Evolutionary conservation across 1,284 basidiomycete species (phyloP).

Genomic region (Leccinum laetum): DNA sequence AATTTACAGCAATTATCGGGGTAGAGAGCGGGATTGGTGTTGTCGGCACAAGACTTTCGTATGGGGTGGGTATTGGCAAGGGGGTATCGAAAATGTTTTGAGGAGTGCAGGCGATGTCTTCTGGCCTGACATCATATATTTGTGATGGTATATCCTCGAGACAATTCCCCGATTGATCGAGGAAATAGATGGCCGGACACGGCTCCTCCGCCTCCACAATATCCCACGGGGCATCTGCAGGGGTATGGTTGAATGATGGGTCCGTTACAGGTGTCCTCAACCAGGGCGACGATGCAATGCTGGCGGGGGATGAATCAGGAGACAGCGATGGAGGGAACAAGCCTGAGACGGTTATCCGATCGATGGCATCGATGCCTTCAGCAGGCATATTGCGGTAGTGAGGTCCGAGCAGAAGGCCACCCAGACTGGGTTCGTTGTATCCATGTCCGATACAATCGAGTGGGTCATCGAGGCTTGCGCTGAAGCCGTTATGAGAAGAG

Average conservation of each 20-base stretch:
- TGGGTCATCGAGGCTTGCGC: slow-evolving; percentile 5
- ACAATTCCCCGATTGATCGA: slow-evolving; percentile 19
- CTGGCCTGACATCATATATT: slow-evolving; percentile 13
- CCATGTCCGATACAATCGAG: neutral
- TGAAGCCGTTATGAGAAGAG: slow-evolving; percentile 21
- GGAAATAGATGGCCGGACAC: slow-evolving; percentile 3
- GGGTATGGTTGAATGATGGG: neutral
- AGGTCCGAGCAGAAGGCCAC: slow-evolving; percentile 17
- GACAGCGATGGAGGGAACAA: slow-evolving; percentile 23
- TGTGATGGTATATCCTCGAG: slow-evolving; percentile 20
- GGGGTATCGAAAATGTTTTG: neutral
- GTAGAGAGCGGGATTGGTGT: neutral
- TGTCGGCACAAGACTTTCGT: neutral
- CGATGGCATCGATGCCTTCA: neutral
- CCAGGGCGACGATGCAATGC: slow-evolving; percentile 26
- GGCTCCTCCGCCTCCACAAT: neutral
- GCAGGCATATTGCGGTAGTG: neutral
- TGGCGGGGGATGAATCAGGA: slow-evolving; percentile 28
- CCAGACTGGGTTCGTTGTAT: neutral
- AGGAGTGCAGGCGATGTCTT: slow-evolving; percentile 23
- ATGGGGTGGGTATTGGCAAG: neutral
- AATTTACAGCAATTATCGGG: neutral
- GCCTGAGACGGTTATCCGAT: neutral
- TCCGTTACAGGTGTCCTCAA: slow-evolving; percentile 19
- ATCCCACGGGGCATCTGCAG: slow-evolving; percentile 4